Conservation (phyloP, 2,329 filamentous ascomycete species). For the Diaporthe caulivora region DNA sequence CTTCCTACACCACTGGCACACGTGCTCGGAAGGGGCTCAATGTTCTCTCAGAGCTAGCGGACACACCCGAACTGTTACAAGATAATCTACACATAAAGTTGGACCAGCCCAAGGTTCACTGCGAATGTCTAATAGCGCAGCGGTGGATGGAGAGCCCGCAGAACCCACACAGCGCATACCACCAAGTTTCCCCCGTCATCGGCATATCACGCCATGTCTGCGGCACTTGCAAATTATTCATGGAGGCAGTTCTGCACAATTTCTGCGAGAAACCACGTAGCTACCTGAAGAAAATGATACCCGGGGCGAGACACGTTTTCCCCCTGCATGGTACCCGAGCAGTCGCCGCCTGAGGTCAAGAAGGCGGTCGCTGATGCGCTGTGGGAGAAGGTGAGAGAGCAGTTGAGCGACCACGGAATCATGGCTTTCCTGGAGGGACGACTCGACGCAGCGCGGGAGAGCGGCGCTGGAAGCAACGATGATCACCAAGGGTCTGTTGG, state of each 20-base stretch:
- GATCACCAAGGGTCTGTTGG: background rate
- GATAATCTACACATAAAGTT: background rate
- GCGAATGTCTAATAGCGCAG: slow-evolving; percentile 3
- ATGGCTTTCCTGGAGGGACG: background rate
- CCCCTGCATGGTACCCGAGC: background rate
- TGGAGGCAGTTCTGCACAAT: background rate
- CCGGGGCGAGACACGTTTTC: background rate
- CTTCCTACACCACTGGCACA: background rate
- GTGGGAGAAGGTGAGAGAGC: background rate
- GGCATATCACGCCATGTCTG: background rate
- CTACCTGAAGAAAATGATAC: background rate
- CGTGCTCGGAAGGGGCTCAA: background rate
- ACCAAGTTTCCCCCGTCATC: background rate
- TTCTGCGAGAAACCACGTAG: background rate
- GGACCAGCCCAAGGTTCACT: background rate
- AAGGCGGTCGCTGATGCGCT: background rate
- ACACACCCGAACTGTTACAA: background rate
- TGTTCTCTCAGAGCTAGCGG: background rate
- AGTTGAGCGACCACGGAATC: background rate
- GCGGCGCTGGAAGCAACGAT: background rate
- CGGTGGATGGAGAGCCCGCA: background rate
- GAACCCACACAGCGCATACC: too few species aligned
- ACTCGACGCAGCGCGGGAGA: background rate
- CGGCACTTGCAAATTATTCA: background rate
- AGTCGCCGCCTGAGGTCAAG: background rate